phyloP scores from a whole-genome alignment of 2,329 filamentous ascomycete genomes.

The Penicillium sp. region DNA sequence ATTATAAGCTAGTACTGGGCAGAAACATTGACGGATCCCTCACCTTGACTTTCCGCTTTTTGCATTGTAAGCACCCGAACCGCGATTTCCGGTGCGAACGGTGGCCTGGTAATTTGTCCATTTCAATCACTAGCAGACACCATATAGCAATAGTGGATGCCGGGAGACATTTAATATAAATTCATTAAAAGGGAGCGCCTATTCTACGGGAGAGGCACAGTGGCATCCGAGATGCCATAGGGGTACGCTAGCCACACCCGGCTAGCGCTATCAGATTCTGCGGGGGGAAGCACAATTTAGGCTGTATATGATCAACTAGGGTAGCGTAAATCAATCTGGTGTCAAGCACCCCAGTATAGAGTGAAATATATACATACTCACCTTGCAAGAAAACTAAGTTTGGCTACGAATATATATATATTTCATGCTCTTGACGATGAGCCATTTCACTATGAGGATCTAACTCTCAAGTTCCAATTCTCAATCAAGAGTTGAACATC shows the following conservation, averaged over 20 bases:
- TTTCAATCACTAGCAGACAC: background rate
- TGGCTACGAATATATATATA: background rate
- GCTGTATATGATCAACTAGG: background rate
- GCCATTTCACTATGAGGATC: background rate
- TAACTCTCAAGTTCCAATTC: background rate
- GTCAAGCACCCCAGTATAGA: background rate
- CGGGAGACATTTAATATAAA: background rate
- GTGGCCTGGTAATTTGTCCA: constrained; percentile 10
- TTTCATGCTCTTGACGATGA: background rate
- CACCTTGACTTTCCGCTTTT: constrained; percentile 31
- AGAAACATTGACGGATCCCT: background rate
- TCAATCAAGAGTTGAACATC: background rate
- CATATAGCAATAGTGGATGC: background rate
- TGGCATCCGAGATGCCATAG: background rate
- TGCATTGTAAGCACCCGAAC: constrained; percentile 28
- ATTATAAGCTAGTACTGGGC: background rate
- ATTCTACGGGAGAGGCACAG: background rate
- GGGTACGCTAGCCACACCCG: background rate
- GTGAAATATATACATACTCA: background rate
- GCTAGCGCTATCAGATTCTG: background rate
- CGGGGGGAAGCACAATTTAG: background rate
- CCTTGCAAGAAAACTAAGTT: background rate
- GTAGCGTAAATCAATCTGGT: background rate
- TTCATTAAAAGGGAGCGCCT: background rate
- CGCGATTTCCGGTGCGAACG: constrained; percentile 29